phyloP scores from a whole-genome alignment of 108 stramenopile genomes.

The Pseudonitzschia delicatissima region DNA sequence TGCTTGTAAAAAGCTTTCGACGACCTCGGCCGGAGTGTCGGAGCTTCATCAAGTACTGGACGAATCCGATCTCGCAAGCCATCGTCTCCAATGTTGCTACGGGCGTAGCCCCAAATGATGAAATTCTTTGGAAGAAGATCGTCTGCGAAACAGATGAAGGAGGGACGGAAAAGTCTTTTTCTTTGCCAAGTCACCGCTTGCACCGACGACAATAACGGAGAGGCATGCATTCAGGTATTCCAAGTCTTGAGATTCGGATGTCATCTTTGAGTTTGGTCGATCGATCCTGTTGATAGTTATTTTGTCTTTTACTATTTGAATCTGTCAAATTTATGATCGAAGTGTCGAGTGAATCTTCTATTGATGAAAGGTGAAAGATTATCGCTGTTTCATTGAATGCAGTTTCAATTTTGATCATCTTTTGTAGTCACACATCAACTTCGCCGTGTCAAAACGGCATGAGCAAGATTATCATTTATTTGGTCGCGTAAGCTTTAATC shows the following conservation, averaged over 20 bases:
- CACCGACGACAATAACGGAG: conserved; percentile 68
- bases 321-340: background rate
- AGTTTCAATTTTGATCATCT: no score
- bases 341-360: no score
- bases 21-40: conserved; percentile 31
- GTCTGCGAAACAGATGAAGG: conserved; percentile 74
- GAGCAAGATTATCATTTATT: no score
- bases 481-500: no score
- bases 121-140: conserved; percentile 71
- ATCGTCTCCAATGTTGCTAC: conserved; percentile 73
- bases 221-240: conserved; percentile 19
- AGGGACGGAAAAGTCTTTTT: conserved; percentile 96
- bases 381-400: background rate
- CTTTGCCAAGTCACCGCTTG: conserved; percentile 93
- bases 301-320: background rate
- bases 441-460: no score
- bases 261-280: background rate
- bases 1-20: conserved; percentile 71
- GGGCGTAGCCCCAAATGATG: conserved; percentile 89
- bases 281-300: background rate
- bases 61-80: conserved; percentile 79
- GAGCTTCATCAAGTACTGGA: conserved; percentile 44
- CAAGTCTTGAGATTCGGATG: background rate
- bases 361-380: background rate
- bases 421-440: no score